Evolutionary conservation across 1,139 yeast genomes (phyloP).

Genomic region (Lodderomyces metapsilosis): DNA sequence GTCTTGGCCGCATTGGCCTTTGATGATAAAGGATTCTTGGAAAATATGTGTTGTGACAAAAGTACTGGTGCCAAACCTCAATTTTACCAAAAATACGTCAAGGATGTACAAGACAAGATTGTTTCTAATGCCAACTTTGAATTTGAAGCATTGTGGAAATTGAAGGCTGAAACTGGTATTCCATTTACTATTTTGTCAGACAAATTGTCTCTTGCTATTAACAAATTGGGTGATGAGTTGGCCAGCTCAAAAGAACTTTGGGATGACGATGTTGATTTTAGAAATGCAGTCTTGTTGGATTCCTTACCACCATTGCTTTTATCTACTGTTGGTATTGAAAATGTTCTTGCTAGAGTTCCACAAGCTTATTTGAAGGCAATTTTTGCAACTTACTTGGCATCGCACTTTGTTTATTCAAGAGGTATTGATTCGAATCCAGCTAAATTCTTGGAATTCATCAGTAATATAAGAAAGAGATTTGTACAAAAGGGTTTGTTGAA

Average conservation of each 20-base stretch:
- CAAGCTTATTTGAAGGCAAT: slow-evolving; percentile 84
- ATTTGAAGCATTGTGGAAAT: slow-evolving; percentile 84
- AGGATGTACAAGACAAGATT: slow-evolving; percentile 75
- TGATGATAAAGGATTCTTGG: slow-evolving; percentile 77
- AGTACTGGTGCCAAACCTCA: slow-evolving; percentile 56
- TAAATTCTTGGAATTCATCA: slow-evolving; percentile 72
- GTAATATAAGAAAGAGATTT: slow-evolving; percentile 42
- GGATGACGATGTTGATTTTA: slow-evolving; percentile 74
- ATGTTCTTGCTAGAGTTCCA: slow-evolving; percentile 76
- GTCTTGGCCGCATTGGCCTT: slow-evolving; percentile 92
- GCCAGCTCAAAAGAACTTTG: slow-evolving; percentile 81
- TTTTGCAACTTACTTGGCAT: slow-evolving; percentile 87
- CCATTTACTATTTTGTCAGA: slow-evolving; percentile 83
- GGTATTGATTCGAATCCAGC: slow-evolving; percentile 87
- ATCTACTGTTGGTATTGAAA: slow-evolving; percentile 71
- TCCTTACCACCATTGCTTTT: slow-evolving; percentile 79
- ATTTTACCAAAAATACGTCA: slow-evolving; percentile 79
- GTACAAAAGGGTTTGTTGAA: slow-evolving; percentile 28
- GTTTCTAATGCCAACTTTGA: slow-evolving; percentile 78
- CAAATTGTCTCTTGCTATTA: slow-evolving; percentile 80
- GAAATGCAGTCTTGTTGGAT: slow-evolving; percentile 72
- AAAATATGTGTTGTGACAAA: slow-evolving; percentile 69
- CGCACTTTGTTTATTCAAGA: slow-evolving; percentile 82
- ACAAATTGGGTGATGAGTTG: slow-evolving; percentile 85
- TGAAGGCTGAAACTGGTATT: slow-evolving; percentile 63